Evolutionary conservation across 202 grass and related monocot species (phyloP).

Genomic region (Zizania palustris): DNA sequence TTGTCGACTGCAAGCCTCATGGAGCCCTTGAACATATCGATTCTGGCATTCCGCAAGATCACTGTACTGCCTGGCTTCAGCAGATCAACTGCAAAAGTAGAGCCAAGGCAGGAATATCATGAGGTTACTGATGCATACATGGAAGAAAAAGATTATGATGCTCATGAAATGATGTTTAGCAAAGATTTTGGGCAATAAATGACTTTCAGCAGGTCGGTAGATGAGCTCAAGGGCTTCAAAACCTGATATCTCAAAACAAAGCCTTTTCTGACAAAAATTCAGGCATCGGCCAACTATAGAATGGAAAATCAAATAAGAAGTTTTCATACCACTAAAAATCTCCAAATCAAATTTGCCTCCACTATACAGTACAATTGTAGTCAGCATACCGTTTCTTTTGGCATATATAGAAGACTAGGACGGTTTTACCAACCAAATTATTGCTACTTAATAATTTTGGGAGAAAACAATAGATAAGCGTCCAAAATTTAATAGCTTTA

Average conservation of each 20-base stretch:
- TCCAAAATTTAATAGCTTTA: neutral
- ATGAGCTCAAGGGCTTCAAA: neutral
- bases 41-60: constrained; percentile 44
- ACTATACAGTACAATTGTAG: neutral
- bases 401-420: neutral
- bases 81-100: constrained; percentile 41
- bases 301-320: neutral
- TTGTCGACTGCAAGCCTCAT: constrained; percentile 54
- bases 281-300: neutral
- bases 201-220: neutral
- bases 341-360: neutral
- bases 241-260: neutral
- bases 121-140: neutral
- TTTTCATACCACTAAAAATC: neutral
- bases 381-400: neutral
- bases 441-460: neutral
- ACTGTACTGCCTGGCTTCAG: constrained; percentile 47
- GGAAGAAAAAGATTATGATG: neutral
- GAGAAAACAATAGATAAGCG: neutral
- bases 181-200: neutral
- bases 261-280: neutral
- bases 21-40: constrained; percentile 55
- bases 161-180: neutral
- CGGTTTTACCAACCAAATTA: neutral
- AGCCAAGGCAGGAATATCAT: neutral